phyloP scores from a whole-genome alignment of 352 stramenopile genomes.

The Phytophthora sp. region DNA sequence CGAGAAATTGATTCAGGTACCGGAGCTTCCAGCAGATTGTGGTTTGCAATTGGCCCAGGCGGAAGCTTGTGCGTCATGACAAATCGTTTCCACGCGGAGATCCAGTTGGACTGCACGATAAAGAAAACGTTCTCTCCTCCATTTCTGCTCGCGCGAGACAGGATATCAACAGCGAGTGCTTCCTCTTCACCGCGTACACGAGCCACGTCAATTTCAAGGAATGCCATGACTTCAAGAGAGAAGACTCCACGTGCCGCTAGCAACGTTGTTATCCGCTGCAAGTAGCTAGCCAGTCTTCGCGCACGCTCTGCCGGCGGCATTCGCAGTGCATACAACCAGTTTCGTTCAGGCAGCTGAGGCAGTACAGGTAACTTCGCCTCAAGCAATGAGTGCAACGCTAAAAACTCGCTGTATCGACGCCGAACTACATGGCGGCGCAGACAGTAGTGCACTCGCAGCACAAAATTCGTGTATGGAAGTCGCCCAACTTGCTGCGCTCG shows the following conservation, averaged over 20 bases:
- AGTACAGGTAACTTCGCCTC: constrained; percentile 55
- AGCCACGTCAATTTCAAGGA: constrained; percentile 66
- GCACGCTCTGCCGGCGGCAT: constrained; percentile 42
- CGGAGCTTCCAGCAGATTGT: constrained; percentile 20
- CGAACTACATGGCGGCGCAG: constrained; percentile 71
- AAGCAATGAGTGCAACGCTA: constrained; percentile 48
- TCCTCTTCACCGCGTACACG: constrained; percentile 65
- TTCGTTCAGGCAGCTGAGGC: constrained; percentile 51
- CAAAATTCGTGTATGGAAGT: constrained; percentile 79
- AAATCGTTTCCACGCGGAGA: constrained; percentile 59
- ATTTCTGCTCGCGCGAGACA: constrained; percentile 27
- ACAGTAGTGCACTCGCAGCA: constrained; percentile 75
- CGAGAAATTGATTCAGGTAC: constrained; percentile 1
- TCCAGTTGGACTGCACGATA: constrained; percentile 44
- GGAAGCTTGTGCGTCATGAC: constrained; percentile 16
- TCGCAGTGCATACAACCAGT: constrained; percentile 51
- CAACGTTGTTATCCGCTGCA: constrained; percentile 58
- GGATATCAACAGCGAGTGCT: constrained; percentile 46
- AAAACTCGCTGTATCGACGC: constrained; percentile 71
- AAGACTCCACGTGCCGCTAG: constrained; percentile 60
- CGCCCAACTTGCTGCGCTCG: constrained; percentile 53
- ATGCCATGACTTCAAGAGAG: constrained; percentile 71
- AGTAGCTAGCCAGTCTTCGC: constrained; percentile 44
- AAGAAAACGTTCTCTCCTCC: constrained; percentile 37
- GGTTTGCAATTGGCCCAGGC: constrained; percentile 29